These are phyloP conservation scores for Rhizopogon vinicolor DNA, from an alignment of 768 basidiomycete species.

Conservation along the genomic window DNA sequence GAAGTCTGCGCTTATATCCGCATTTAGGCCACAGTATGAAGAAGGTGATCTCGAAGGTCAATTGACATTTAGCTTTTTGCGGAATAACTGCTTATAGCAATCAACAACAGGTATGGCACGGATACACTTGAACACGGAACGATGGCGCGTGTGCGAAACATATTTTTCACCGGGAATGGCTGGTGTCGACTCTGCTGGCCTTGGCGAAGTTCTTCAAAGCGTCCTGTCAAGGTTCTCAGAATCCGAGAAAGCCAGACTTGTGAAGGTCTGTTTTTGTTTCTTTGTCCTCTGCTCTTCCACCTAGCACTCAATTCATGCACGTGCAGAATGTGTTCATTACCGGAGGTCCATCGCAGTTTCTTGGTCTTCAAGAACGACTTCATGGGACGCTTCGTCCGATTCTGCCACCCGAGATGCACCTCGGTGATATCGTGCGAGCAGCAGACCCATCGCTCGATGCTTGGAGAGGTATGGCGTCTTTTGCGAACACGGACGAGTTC, in stretches of 20 bases:
- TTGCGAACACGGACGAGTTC: slow-evolving; percentile 56
- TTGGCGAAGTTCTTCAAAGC: slow-evolving; percentile 88
- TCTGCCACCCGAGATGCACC: slow-evolving; percentile 75
- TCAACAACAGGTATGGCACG: slow-evolving; percentile 51
- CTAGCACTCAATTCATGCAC: not conserved
- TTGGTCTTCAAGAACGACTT: slow-evolving; percentile 63
- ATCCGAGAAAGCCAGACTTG: slow-evolving; percentile 64
- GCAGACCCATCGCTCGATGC: slow-evolving; percentile 69
- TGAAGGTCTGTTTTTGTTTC: slow-evolving; percentile 48
- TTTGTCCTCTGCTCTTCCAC: not conserved
- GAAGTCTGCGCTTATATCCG: slow-evolving; percentile 79
- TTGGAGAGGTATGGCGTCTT: slow-evolving; percentile 91
- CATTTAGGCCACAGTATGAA: slow-evolving; percentile 77
- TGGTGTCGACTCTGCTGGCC: slow-evolving; percentile 89
- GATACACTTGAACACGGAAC: slow-evolving; percentile 86
- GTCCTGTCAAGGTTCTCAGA: slow-evolving; percentile 70
- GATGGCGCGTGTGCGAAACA: slow-evolving; percentile 87
- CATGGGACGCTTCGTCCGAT: slow-evolving; percentile 76
- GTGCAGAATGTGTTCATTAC: slow-evolving; percentile 85
- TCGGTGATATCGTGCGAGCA: slow-evolving; percentile 55
- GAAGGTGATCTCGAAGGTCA: slow-evolving; percentile 68
- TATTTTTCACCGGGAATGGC: slow-evolving; percentile 94
- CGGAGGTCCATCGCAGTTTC: slow-evolving; percentile 73
- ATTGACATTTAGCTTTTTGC: not conserved
- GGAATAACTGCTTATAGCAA: not conserved